Evolutionary conservation across 208 protist genomes (phyloP), one percentile per base, ranked within the genome.

Genomic region (Crithidia brevicula): DNA sequence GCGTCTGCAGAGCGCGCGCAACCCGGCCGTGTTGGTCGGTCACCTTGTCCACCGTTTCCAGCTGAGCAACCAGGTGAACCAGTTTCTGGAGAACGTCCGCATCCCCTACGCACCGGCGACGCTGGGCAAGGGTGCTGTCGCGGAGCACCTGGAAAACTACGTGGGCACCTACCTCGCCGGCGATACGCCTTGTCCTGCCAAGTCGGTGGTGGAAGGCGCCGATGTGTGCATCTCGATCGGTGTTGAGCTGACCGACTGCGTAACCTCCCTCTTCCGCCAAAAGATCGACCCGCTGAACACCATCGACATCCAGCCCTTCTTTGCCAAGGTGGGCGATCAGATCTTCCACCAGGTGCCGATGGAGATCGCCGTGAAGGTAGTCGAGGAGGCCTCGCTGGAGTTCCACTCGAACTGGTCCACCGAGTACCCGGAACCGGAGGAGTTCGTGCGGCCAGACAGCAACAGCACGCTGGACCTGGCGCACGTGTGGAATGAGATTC

Each of bases 231-330:
- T 88, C 33, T 70, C 71, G 13, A 46, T 82, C 28, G 83, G 83
- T 18, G 77, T 84, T 5, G 40, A 75, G 52, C 59, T 88, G 27
- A 59, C 60, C n/a, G 83, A 88, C 58, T 65, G 53, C 50, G 80
- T 78, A 40, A 82, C 74, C 15, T 40, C 53, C 36, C 36, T 53
- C 42, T 84, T 85, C 63, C 54, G 59, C 2, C 79, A 85, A 27
- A 85, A 85, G 50, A 80, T 88, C 59, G 56, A 81, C 61, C 31
- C 50, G 15, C 45, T 54, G 20, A 82, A 65, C 54, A 47, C 59
- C 59, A 83, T 88, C 53, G 76, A 85, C 36, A 68, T 88, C 9
- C 72, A 83, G 65, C 83, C 83, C 31, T 88, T 83, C 61, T 50
- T 66, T 40, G 54, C 66, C 52, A 67, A 57, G 31, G 69, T 88